A percentile compares a stretch with the other conserved stretches of the same genome.
Conservation (phyloP, 192 early-diverging fungal species). For the Podila minutissima region DNA sequence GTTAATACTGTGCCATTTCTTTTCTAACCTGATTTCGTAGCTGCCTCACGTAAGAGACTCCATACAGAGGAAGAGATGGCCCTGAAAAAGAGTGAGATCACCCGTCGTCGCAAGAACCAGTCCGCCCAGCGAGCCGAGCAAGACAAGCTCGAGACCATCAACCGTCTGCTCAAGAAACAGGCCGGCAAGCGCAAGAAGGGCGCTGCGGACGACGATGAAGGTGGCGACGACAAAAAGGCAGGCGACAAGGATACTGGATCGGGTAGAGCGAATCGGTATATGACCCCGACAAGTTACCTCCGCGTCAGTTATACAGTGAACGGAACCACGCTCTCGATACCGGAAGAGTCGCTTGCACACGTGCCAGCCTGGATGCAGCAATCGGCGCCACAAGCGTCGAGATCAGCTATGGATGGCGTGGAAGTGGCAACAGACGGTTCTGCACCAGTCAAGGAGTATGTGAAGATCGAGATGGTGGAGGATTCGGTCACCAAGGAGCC, state of each 20-base stretch:
- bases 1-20: background rate
- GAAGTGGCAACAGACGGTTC: background rate
- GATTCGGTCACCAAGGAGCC: slow-evolving; percentile 44
- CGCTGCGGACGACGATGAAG: slow-evolving; percentile 69
- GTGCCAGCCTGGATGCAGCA: slow-evolving; percentile 32
- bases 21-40: slow-evolving; percentile 17
- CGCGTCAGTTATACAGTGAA: slow-evolving; percentile 33
- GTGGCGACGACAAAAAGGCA: slow-evolving; percentile 54
- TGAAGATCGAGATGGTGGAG: slow-evolving; percentile 17
- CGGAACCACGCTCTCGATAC: slow-evolving; percentile 55
- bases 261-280: slow-evolving; percentile 8
- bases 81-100: slow-evolving; percentile 75
- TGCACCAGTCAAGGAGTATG: slow-evolving; percentile 14
- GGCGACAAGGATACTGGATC: slow-evolving; percentile 6
- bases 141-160: slow-evolving; percentile 81
- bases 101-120: slow-evolving; percentile 81
- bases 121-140: slow-evolving; percentile 81
- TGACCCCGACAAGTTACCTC: slow-evolving; percentile 46
- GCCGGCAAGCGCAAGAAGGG: slow-evolving; percentile 71
- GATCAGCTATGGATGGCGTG: background rate
- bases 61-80: slow-evolving; percentile 78
- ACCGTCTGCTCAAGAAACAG: slow-evolving; percentile 84
- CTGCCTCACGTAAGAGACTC: slow-evolving; percentile 69
- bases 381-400: background rate
- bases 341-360: slow-evolving; percentile 33